Evolutionary conservation across 2,329 filamentous ascomycete genomes (phyloP).

Genomic region (Claviceps sp.): DNA sequence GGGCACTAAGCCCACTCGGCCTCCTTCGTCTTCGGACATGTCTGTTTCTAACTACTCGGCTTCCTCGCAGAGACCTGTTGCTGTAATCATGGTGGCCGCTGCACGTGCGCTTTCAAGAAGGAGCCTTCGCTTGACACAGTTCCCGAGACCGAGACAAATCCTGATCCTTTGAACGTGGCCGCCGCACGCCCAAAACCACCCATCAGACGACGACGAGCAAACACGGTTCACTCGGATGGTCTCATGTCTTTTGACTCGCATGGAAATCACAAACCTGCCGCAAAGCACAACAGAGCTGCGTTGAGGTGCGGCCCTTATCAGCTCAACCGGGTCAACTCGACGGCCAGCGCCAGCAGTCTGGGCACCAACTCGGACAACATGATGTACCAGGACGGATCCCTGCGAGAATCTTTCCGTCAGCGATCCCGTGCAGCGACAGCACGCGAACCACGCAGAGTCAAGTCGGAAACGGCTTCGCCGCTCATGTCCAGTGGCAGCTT

Average conservation of each 20-base stretch:
- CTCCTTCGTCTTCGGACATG: conserved; percentile 3
- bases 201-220: conserved; percentile 41
- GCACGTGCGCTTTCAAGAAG: conserved; percentile 52
- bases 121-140: conserved; percentile 47
- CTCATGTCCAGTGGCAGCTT: conserved; percentile 37
- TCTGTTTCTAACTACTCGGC: conserved; percentile 6
- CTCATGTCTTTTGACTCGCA: conserved; percentile 47
- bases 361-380: conserved; percentile 28
- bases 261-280: conserved; percentile 48
- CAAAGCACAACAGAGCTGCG: conserved; percentile 46
- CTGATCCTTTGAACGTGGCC: conserved; percentile 21
- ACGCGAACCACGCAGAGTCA: conserved; percentile 38
- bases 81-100: conserved; percentile 55
- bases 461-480: conserved; percentile 50
- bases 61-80: conserved; percentile 47
- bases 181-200: conserved; percentile 26
- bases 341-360: conserved; percentile 38
- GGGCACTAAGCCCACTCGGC: neutral
- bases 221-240: conserved; percentile 48
- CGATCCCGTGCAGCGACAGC: conserved; percentile 24
- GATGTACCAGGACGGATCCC: conserved; percentile 24
- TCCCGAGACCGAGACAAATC: conserved; percentile 48
- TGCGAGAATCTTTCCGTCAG: conserved; percentile 18
- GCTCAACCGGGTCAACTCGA: conserved; percentile 43
- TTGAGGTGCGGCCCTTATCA: conserved; percentile 51